A percentile compares a stretch with the other conserved stretches of the same genome.
Evolutionary conservation across 192 early-diverging fungal species (phyloP).

Genomic region (Dispira parvispora): DNA sequence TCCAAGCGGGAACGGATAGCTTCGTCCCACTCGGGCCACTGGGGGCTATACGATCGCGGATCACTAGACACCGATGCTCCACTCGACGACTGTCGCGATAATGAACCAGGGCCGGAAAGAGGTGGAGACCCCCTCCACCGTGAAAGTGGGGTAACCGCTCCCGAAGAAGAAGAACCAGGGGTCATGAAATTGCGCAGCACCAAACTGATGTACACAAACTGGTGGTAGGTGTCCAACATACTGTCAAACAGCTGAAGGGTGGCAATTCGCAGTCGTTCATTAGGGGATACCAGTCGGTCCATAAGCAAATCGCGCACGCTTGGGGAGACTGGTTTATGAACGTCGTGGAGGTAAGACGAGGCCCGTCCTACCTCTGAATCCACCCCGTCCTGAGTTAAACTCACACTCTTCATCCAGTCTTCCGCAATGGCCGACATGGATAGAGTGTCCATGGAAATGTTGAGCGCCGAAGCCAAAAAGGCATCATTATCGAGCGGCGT

Average conservation of each 20-base stretch:
- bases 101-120: background rate
- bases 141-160: background rate
- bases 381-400: background rate
- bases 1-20: background rate
- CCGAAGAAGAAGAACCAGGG: slow-evolving; percentile 3
- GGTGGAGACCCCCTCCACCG: background rate
- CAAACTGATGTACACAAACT: slow-evolving; percentile 38
- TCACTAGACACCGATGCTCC: too few species aligned
- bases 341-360: background rate
- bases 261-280: slow-evolving; percentile 29
- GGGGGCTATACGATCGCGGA: background rate
- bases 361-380: background rate
- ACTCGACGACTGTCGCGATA: too few species aligned
- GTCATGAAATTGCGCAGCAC: slow-evolving; percentile 35
- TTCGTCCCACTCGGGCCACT: background rate
- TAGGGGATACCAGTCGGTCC: slow-evolving; percentile 16
- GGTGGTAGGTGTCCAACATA: slow-evolving; percentile 37
- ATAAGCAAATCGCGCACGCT: slow-evolving; percentile 27
- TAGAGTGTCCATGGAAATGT: slow-evolving; percentile 13
- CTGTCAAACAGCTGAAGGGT: slow-evolving; percentile 41
- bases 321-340: slow-evolving; percentile 15
- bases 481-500: slow-evolving; percentile 24
- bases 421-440: background rate
- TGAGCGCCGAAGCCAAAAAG: slow-evolving; percentile 8
- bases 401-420: background rate